These are phyloP conservation scores for Aeschynomene evenia DNA, from an alignment of 306 rosid genomes.

Conservation along the genomic window DNA sequence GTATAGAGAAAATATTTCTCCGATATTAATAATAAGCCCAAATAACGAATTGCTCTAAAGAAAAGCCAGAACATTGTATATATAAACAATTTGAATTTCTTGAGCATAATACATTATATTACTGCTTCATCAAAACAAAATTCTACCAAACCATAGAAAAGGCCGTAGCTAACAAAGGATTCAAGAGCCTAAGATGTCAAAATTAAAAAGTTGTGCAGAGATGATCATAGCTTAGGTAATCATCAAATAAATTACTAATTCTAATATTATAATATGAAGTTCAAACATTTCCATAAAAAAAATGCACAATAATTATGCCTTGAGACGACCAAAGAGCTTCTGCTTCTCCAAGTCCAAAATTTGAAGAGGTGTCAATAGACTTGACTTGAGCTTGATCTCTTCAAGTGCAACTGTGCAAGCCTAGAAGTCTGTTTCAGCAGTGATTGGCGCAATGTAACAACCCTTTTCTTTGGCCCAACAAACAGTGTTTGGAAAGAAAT, in stretches of 20 bases:
- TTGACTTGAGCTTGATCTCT: conserved; percentile 83
- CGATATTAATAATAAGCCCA: no score
- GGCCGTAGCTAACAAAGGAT: not conserved
- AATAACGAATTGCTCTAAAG: no score
- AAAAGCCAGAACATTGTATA: no score
- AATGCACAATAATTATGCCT: conserved; percentile 44
- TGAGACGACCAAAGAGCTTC: conserved; percentile 75
- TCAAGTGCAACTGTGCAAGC: conserved; percentile 63
- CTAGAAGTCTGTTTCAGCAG: conserved; percentile 82
- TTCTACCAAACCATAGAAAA: not conserved
- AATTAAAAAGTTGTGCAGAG: not conserved
- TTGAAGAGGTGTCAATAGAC: conserved; percentile 80
- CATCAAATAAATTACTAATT: conserved; percentile 6
- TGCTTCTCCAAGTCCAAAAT: conserved; percentile 85
- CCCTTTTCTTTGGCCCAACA: conserved; percentile 88
- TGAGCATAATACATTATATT: no score
- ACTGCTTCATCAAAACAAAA: not conserved
- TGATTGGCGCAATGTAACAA: conserved; percentile 72
- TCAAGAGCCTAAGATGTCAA: not conserved
- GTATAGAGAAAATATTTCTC: no score
- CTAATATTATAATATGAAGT: not conserved
- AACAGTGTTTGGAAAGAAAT: no score
- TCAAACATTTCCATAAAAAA: not conserved
- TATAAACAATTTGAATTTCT: no score
- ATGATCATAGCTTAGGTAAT: not conserved